These are phyloP conservation scores for Maudiozyma turicensis DNA, from an alignment of 805 yeast genomes.

Conservation along the genomic window DNA sequence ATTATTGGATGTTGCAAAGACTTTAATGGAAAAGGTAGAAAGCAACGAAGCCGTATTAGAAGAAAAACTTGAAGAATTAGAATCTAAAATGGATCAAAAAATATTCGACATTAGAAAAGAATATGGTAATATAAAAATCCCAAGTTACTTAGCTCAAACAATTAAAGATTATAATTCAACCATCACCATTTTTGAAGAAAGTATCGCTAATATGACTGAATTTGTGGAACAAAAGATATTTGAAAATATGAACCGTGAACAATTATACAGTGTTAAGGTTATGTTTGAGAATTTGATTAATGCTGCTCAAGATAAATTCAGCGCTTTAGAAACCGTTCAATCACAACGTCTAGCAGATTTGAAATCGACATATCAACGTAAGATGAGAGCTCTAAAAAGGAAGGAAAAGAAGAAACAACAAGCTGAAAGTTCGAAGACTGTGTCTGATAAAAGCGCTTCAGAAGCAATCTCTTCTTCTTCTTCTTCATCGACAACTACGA, in stretches of 20 bases:
- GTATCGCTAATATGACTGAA: constrained; percentile 12
- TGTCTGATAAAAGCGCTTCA: too few relatives aligned
- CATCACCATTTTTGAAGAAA: constrained; percentile 9
- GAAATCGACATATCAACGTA: constrained; percentile 17
- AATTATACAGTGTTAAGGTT: constrained; percentile 24
- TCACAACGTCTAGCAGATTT: constrained; percentile 28
- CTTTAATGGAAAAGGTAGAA: constrained; percentile 35
- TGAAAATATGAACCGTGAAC: constrained; percentile 20
- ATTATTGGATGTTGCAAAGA: constrained; percentile 36
- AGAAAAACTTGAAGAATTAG: constrained; percentile 35
- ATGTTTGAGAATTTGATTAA: constrained; percentile 16
- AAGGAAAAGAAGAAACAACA: constrained; percentile 13
- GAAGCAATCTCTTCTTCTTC: too few relatives aligned
- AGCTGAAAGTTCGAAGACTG: neutral
- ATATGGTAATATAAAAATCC: constrained; percentile 35
- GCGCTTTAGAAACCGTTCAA: constrained; percentile 14
- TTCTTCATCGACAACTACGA: too few relatives aligned
- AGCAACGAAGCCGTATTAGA: constrained; percentile 36
- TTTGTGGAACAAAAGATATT: constrained; percentile 19
- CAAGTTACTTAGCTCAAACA: constrained; percentile 12
- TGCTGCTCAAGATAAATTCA: constrained; percentile 10
- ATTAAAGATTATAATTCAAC: constrained; percentile 8
- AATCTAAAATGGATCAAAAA: constrained; percentile 35
- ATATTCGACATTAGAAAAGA: constrained; percentile 45
- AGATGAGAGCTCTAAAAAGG: constrained; percentile 20